A percentile compares a stretch with the other conserved stretches of the same genome.
Conservation (phyloP, 352 stramenopile genomes). For the Blastocystis sp. region DNA sequence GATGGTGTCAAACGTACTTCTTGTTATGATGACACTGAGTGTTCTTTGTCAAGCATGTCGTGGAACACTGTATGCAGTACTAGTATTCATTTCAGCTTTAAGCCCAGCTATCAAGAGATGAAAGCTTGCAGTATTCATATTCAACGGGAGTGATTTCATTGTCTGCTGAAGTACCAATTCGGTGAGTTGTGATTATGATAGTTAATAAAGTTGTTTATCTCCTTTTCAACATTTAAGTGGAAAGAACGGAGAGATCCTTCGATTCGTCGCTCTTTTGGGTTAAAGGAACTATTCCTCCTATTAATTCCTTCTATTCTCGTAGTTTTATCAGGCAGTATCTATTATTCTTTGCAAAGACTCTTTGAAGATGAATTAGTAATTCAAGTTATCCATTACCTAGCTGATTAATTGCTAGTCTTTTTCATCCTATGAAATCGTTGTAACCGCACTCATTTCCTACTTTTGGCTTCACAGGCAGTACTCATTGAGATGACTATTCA, state of each 20-base stretch:
- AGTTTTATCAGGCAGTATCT: not conserved
- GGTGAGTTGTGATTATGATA: not conserved
- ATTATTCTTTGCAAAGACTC: slow-evolving; percentile 11
- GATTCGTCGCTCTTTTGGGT: not conserved
- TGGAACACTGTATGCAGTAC: not conserved
- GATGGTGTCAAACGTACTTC: not conserved
- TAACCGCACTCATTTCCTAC: not conserved
- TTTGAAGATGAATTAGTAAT: slow-evolving; percentile 38
- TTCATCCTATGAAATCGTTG: not conserved
- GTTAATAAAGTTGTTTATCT: slow-evolving; percentile 3
- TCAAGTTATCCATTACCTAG: not conserved
- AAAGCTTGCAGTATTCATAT: not conserved
- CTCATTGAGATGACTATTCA: not conserved
- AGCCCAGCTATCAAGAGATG: not conserved
- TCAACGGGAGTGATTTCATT: not conserved
- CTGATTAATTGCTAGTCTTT: not conserved
- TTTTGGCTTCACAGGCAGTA: not conserved
- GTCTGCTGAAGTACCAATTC: not conserved
- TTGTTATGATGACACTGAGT: not conserved
- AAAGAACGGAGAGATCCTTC: not conserved
- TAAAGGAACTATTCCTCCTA: slow-evolving; percentile 1
- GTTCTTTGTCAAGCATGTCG: not conserved
- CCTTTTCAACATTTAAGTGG: not conserved
- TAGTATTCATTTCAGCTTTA: not conserved
- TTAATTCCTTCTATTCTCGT: not conserved